Evolutionary conservation across 192 early-diverging fungal species (phyloP), one percentile per base, ranked within the genome.

Genomic region (Coemansia sp.): DNA sequence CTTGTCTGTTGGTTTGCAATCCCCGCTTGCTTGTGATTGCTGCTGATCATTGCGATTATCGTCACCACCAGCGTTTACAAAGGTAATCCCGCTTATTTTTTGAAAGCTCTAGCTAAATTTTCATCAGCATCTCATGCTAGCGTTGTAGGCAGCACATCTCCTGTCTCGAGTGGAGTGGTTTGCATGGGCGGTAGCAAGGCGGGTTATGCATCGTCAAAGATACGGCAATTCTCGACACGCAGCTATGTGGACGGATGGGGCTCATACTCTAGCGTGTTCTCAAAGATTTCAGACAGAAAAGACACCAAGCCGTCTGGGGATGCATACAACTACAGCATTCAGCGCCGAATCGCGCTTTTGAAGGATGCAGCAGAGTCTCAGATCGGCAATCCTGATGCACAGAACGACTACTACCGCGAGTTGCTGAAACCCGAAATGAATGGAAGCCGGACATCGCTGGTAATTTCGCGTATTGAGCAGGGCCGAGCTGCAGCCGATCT

Each of bases 401-500:
- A 80, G 27, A 80, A 80, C 34, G 43, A 54, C 2, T 80, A 80
- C 53, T 80, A 80, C 22, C 59, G 62, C 14, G 77, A 66, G 59
- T 52, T 80, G 41, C 63, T 80, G 10, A 73, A 60, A 25, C 55
- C 77, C 12, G 61, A 59, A 6, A 66, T 66, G 59, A 51, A 45
- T 19, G 67, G 57, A 27, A 63, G 50, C 34, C 61, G 54, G 51
- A 62, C 77, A 23, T 63, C 77, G 3, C 22, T 73, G 51, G 77
- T 73, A 7, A 49, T 80, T 34, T 47, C 77, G 12, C 62, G 77
- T 34, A 61, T 80, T 27, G 77, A 80, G 46, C 71, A 80, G 33
- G 67, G 67, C n/a, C 33, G 45, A 7, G 41, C 50, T 46, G 70
- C 77, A 9, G 61, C 71, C 23, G 63, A 80, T 33, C 37, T 80